Conservation (phyloP, 2,329 filamentous ascomycete species). For the Endoconidiophora polonica region DNA sequence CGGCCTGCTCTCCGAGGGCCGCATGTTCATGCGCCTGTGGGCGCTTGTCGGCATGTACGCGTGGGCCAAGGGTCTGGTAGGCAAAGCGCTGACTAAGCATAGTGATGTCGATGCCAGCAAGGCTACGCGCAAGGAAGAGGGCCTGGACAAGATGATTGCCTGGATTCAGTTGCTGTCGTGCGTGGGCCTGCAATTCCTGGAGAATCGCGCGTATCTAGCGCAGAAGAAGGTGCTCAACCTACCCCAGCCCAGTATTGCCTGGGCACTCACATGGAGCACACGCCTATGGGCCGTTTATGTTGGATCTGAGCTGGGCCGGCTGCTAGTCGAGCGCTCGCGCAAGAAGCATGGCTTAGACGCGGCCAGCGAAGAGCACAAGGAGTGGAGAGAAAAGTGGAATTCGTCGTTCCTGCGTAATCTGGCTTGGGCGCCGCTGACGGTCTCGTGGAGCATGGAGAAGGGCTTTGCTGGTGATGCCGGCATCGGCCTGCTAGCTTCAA, state of each 20-base stretch:
- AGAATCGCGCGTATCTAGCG: conserved; percentile 68
- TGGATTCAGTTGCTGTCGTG: conserved; percentile 53
- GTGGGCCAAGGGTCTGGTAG: conserved; percentile 39
- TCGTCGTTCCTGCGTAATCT: conserved; percentile 51
- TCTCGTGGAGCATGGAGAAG: conserved; percentile 64
- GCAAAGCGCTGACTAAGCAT: conserved; percentile 14
- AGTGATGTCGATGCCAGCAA: conserved; percentile 14
- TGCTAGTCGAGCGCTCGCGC: conserved; percentile 33
- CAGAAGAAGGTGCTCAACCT: conserved; percentile 53
- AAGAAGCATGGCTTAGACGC: conserved; percentile 22
- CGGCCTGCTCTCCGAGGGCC: conserved; percentile 49
- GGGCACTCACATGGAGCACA: conserved; percentile 54
- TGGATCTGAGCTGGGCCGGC: conserved; percentile 52
- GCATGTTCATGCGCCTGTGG: conserved; percentile 63
- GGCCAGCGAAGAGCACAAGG: conserved; percentile 24
- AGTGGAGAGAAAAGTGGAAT: conserved; percentile 39
- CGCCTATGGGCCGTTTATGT: conserved; percentile 71
- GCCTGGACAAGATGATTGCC: conserved; percentile 33
- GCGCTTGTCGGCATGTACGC: conserved; percentile 57
- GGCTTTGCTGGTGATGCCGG: conserved; percentile 28
- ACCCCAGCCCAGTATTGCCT: conserved; percentile 37
- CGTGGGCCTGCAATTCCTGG: conserved; percentile 57
- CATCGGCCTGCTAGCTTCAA: conserved; percentile 20
- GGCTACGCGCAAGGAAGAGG: conserved; percentile 18
- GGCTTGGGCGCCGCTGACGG: conserved; percentile 64